Evolutionary conservation across 2,329 filamentous ascomycete species (phyloP).

Genomic region (Talaromyces islandicus): DNA sequence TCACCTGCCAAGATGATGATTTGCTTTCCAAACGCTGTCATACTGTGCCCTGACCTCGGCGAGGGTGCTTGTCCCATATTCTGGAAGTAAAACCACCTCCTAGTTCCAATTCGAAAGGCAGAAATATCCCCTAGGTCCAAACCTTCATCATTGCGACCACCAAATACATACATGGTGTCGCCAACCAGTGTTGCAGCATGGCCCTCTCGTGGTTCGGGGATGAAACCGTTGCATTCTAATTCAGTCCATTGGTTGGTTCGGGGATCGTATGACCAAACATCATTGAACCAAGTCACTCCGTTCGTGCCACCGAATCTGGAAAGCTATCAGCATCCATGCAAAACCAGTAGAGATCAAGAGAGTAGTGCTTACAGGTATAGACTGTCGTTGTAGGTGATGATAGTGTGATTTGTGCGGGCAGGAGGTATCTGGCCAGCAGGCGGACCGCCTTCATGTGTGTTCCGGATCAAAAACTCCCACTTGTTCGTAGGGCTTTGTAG

Average conservation of each 20-base stretch:
- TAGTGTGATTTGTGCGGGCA: slow-evolving; percentile 87
- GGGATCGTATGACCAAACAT: slow-evolving; percentile 95
- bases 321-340: neutral
- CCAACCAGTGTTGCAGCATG: slow-evolving; percentile 90
- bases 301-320: slow-evolving; percentile 92
- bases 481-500: slow-evolving; percentile 84
- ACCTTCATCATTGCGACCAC: slow-evolving; percentile 89
- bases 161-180: slow-evolving; percentile 99
- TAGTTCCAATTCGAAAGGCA: slow-evolving; percentile 73
- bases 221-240: slow-evolving; percentile 95
- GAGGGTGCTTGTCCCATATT: slow-evolving; percentile 98
- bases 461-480: slow-evolving; percentile 88
- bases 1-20: slow-evolving; percentile 91
- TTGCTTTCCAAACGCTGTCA: slow-evolving; percentile 91
- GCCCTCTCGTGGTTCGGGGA: slow-evolving; percentile 86
- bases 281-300: slow-evolving; percentile 95
- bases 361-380: slow-evolving; percentile 70
- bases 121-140: slow-evolving; percentile 88
- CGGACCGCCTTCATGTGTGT: slow-evolving; percentile 54
- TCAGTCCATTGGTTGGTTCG: slow-evolving; percentile 76
- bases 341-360: neutral
- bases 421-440: slow-evolving; percentile 67
- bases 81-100: slow-evolving; percentile 98
- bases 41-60: slow-evolving; percentile 89
- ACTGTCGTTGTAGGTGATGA: slow-evolving; percentile 87